Evolutionary conservation across 2,329 filamentous ascomycete species (phyloP), one percentile per base, ranked within the genome.

Genomic region (Neonectria magnoliae): DNA sequence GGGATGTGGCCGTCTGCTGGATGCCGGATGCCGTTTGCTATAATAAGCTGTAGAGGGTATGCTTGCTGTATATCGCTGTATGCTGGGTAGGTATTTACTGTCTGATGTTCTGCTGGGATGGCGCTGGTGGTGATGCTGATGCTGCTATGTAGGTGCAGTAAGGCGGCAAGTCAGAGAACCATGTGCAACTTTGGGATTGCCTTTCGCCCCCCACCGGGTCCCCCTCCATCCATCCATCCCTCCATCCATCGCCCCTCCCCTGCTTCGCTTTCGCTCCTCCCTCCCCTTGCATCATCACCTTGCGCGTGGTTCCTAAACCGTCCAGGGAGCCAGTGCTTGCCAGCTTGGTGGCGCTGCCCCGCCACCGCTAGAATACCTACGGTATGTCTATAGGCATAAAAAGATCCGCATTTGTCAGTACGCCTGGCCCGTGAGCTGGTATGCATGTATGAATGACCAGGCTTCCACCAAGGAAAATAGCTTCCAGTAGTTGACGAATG

Each of bases 271-370:
- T 51, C 60, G 64, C 27, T 22, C 41, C 56, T 60, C 64, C 64
- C 66, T 62, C 68, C 65, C 64, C 69, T 71, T 73, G 68, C 71
- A 73, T 73, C 71, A 73, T 72, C 65, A 62, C 51, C 57, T 31
- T 65, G 41, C 48, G 33, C 50, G 44, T 60, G 57, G 64, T 60
- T 57, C 64, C 56, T 53, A 52, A 62, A 33, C 36, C 44, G 42
- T 59, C 66, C 58, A 62, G 65, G 64, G 56, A 42, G 51, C 27
- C 31, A 41, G 38, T 41, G 13, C 38, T 41, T 6, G 38, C n/a
- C 38, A 41, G 38, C 38, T 63, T 20, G 45, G 52, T 55, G 59
- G 62, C 42, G 52, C 44, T 62, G 47, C 57, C 62, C 57, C 52
- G 57, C 61, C 29, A 41, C 18, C 29, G 14, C 22, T 36, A n/a